These are phyloP conservation scores for Trametes elegans DNA, from an alignment of 768 basidiomycete species.

Conservation along the genomic window DNA sequence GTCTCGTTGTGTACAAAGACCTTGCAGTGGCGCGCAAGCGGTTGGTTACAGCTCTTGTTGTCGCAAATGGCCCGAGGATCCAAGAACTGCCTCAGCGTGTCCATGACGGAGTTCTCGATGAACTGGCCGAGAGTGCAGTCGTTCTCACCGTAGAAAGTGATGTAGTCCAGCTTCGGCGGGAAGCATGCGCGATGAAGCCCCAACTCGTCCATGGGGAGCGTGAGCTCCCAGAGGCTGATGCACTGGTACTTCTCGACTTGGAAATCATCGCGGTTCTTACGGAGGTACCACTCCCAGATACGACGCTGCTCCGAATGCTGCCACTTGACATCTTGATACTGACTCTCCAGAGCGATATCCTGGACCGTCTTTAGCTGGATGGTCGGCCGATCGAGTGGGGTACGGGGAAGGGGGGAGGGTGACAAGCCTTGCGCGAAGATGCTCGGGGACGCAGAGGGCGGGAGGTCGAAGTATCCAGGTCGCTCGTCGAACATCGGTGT, in stretches of 20 bases:
- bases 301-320: slow-evolving; percentile 85
- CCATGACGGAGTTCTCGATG: slow-evolving; percentile 76
- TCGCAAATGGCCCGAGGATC: slow-evolving; percentile 78
- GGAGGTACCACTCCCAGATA: slow-evolving; percentile 94
- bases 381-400: slow-evolving; percentile 35
- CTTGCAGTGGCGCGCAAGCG: slow-evolving; percentile 79
- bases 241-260: slow-evolving; percentile 92
- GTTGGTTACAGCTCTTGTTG: slow-evolving; percentile 82
- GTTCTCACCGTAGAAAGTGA: slow-evolving; percentile 90
- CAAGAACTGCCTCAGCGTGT: slow-evolving; percentile 64
- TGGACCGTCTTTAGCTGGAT: slow-evolving; percentile 56
- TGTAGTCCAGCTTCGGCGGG: slow-evolving; percentile 66
- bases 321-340: slow-evolving; percentile 65
- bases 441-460: slow-evolving; percentile 29
- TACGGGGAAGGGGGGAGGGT: slow-evolving; percentile 33
- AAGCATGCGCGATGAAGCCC: slow-evolving; percentile 74
- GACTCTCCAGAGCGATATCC: slow-evolving; percentile 77
- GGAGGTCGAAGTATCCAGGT: slow-evolving; percentile 44
- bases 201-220: slow-evolving; percentile 69
- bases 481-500: slow-evolving; percentile 30
- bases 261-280: slow-evolving; percentile 83
- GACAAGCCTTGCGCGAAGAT: slow-evolving; percentile 29
- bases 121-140: slow-evolving; percentile 92
- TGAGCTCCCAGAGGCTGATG: slow-evolving; percentile 77
- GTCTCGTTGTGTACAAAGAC: slow-evolving; percentile 91